Conservation (phyloP, 148 eudicot species). For the Fagopyrum tataricum region DNA sequence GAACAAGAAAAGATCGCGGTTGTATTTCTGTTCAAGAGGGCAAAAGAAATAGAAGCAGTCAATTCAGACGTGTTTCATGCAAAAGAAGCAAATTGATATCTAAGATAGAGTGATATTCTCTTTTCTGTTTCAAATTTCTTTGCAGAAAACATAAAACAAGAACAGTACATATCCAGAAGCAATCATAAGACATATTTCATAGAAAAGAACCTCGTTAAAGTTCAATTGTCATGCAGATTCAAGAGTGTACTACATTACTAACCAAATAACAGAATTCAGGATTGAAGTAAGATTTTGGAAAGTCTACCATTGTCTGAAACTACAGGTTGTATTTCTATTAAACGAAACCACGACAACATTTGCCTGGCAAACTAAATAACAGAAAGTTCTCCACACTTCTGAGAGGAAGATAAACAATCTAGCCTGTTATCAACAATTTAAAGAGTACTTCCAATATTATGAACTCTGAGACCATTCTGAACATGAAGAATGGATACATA, state of each 20-base stretch:
- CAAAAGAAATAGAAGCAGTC: background rate
- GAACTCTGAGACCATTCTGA: background rate
- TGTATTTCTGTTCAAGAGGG: slow-evolving; percentile 65
- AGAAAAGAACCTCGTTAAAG: background rate
- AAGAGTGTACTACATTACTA: background rate
- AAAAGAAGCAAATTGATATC: background rate
- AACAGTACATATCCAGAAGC: background rate
- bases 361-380: background rate
- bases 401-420: background rate
- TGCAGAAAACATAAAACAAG: background rate
- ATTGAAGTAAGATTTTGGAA: background rate
- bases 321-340: background rate
- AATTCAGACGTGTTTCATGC: background rate
- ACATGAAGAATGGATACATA: background rate
- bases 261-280: background rate
- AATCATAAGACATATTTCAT: background rate
- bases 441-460: background rate
- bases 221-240: background rate
- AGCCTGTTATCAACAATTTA: background rate
- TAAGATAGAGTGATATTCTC: background rate
- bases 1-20: slow-evolving; percentile 82
- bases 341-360: background rate
- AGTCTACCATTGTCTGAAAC: background rate
- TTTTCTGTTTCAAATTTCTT: background rate
- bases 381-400: background rate